These are phyloP conservation scores for Macrotyloma uniflorum DNA, from an alignment of 306 rosid species.

Conservation along the genomic window DNA sequence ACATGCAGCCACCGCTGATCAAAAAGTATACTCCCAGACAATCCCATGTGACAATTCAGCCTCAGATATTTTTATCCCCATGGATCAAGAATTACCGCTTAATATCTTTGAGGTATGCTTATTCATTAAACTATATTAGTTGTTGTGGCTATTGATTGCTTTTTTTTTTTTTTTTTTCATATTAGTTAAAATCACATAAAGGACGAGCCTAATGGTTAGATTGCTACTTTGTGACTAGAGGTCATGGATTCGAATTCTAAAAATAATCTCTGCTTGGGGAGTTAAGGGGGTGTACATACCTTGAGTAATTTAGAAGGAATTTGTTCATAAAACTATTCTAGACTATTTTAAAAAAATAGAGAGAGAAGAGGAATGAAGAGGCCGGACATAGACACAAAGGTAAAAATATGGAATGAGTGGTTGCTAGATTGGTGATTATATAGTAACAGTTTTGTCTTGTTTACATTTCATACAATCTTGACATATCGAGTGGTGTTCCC, in stretches of 20 bases:
- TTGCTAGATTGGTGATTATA: slow-evolving; percentile 11
- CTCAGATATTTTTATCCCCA: slow-evolving; percentile 49
- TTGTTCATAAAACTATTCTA: slow-evolving; percentile 12
- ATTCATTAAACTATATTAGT: slow-evolving; percentile 30
- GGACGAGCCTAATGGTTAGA: neutral
- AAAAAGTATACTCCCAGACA: slow-evolving; percentile 86
- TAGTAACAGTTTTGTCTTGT: neutral
- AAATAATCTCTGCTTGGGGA: neutral
- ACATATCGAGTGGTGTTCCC: neutral
- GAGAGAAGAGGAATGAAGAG: neutral
- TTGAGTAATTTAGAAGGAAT: slow-evolving; percentile 10
- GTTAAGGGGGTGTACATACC: neutral
- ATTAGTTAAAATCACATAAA: neutral
- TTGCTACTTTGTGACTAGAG: neutral
- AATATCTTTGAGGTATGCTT: slow-evolving; percentile 63
- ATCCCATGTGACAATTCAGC: slow-evolving; percentile 64
- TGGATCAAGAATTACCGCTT: slow-evolving; percentile 41
- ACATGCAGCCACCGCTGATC: slow-evolving; percentile 64
- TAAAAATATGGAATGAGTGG: neutral
- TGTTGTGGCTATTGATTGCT: neutral
- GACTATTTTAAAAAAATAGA: neutral
- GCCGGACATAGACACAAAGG: neutral
- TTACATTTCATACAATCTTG: neutral
- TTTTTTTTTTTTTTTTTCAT: neutral
- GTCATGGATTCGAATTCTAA: neutral